Base-by-base conservation (phyloP, 176 grass and related monocot species). In the Oryza punctata region DNA sequence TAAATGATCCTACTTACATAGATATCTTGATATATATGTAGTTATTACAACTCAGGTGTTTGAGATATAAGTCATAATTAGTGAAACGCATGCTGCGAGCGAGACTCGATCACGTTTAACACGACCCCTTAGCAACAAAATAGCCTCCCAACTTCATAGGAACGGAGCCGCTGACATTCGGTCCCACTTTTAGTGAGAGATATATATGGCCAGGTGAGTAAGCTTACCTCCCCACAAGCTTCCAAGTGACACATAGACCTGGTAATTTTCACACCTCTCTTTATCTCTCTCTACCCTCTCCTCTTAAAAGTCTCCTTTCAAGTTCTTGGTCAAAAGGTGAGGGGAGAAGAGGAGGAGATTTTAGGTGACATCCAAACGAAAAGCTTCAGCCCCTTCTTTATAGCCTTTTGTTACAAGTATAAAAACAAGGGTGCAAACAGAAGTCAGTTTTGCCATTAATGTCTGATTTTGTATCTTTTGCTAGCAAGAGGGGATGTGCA, bases 381-480 rank as follows among this genome's bases (percentile, higher is more conserved):
- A 91, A 85, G 72, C 35, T 67, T 54, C 57, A 50, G 77, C 41
- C 64, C 66, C 83, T 86, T 82, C 67, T 78, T 89, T 70, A 86
- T 75, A 70, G 75, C 69, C 80, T 76, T 76, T 75, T 33, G 19
- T 70, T 65, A 41, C 78, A 83, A 47, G 32, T 68, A 86, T 89
- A 89, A 79, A 85, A 83, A 46, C 64, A 78, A 64, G 73, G 70
- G 78, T 52, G 77, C 78, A 74, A 86, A 92, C 78, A 75, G 69
- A 85, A 86, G 83, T 76, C 65, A 26, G 87, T 88, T 91, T 85
- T 85, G 87, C 75, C 84, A 86, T 86, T 86, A 92, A 86, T 92
- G 64, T 33, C 69, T 78, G 69, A 41, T 71, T 89, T 85, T 92
- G 79, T 82, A 82, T 44, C 63, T 83, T 70, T 75, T 65, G 79